A percentile compares a stretch with the other conserved stretches of the same genome.
phyloP scores from a whole-genome alignment of 306 rosid species.

The Echinosophora koreensis region DNA sequence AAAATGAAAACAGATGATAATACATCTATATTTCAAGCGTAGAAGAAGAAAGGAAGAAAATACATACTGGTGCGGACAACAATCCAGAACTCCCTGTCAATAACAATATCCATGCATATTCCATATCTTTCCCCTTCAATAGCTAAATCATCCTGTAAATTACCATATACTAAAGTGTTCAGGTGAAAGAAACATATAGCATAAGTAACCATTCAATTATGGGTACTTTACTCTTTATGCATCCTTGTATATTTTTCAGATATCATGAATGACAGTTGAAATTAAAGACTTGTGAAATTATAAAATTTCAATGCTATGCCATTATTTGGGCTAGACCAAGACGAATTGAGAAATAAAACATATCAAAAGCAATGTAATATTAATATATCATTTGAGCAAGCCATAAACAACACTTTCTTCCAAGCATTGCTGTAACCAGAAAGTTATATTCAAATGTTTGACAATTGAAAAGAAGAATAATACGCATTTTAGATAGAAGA shows the following conservation, averaged over 20 bases:
- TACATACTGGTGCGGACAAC: slow-evolving; percentile 93
- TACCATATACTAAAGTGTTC: slow-evolving; percentile 20
- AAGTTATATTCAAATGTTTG: slow-evolving; percentile 45
- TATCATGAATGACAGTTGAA: neutral
- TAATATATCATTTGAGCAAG: too few species aligned
- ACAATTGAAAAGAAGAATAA: slow-evolving; percentile 14
- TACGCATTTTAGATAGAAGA: slow-evolving; percentile 38
- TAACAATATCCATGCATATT: slow-evolving; percentile 88
- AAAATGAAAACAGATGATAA: neutral
- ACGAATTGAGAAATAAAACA: neutral
- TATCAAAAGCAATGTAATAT: neutral
- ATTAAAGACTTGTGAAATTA: neutral
- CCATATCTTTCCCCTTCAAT: slow-evolving; percentile 85
- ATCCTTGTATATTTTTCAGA: neutral
- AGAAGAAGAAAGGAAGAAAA: slow-evolving; percentile 23
- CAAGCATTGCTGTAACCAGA: slow-evolving; percentile 71
- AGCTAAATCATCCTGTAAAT: slow-evolving; percentile 64
- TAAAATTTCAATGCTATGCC: neutral
- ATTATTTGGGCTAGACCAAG: neutral
- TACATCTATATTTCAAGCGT: slow-evolving; percentile 14
- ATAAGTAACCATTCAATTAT: slow-evolving; percentile 23
- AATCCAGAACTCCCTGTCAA: slow-evolving; percentile 96
- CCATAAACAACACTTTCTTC: slow-evolving; percentile 43
- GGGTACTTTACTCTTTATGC: neutral
- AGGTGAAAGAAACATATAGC: slow-evolving; percentile 10